Conservation (phyloP, 2,329 filamentous ascomycete species). For the Biscogniauxia mediterranea region DNA sequence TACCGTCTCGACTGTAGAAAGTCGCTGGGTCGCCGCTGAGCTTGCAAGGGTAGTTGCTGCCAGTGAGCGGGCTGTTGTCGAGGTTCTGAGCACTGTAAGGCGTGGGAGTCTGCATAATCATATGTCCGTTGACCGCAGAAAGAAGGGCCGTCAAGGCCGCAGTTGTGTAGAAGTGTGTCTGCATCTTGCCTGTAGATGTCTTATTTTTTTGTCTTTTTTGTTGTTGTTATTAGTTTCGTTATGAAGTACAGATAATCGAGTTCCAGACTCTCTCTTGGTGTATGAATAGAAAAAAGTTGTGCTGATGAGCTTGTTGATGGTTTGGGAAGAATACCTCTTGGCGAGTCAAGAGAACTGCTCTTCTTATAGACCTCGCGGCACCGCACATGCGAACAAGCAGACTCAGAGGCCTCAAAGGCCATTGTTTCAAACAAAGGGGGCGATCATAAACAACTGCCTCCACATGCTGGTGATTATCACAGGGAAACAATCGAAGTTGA, state of each 20-base stretch:
- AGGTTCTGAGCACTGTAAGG: slow-evolving; percentile 48
- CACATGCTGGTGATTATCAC: neutral
- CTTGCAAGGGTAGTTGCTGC: slow-evolving; percentile 67
- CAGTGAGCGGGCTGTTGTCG: slow-evolving; percentile 57
- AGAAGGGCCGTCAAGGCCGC: slow-evolving; percentile 47
- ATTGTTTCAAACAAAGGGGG: neutral
- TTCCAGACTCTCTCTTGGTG: slow-evolving; percentile 17
- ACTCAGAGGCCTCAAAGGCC: neutral
- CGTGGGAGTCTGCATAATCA: slow-evolving; percentile 58
- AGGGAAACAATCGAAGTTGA: neutral
- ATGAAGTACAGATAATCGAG: slow-evolving; percentile 6
- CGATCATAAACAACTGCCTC: neutral
- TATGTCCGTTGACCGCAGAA: slow-evolving; percentile 56
- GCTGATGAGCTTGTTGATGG: slow-evolving; percentile 1
- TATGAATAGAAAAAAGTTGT: slow-evolving; percentile 2
- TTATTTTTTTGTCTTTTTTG: neutral
- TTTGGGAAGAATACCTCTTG: neutral
- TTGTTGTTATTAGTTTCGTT: neutral
- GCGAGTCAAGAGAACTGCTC: neutral
- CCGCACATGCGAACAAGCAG: neutral
- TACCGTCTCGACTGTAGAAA: slow-evolving; percentile 38
- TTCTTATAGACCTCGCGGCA: slow-evolving; percentile 11
- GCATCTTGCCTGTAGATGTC: slow-evolving; percentile 38
- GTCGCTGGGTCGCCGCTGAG: slow-evolving; percentile 31
- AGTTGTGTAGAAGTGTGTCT: slow-evolving; percentile 29